Base-by-base conservation (phyloP, 140 eudicot genomes). In the Cichorium intybus region DNA sequence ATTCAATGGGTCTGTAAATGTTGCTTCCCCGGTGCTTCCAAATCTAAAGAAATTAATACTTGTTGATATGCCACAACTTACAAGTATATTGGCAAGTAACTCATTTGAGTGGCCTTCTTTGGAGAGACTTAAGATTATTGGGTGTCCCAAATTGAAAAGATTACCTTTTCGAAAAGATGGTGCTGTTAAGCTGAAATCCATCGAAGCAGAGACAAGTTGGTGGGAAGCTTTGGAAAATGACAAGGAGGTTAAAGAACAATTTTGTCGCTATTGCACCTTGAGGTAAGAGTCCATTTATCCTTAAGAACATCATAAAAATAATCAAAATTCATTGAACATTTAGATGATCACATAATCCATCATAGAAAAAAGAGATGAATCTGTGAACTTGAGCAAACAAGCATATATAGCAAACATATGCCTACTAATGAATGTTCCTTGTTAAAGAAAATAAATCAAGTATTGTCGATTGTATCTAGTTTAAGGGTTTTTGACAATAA, bases 171-270 rank as follows among this genome's bases (percentile, higher is more conserved):
- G 29, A 22, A 50, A 65, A 50, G 35, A 50, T 33, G 6, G 24
- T 15, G 71, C 71, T 49, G 50, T 22, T 12, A 50, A 31, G 23
- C 35, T 65, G 71, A 33, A 16, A 65, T 50, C 49, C 10, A 65
- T 65, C 12, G 60, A 50, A 65, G 51, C 60, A 12, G 71, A 65
- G 60, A 31, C 31, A 33, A 49, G 35, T 65, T 65, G 71, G 71
- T 65, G 71, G 71, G 71, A 65, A 31, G 50, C 71, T 33, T 65
- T 65, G 50, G 61, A 50, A 50, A 65, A 50, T 65, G 60, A 65
- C 34, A 29, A 11, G 49, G 71, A 65, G 4, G 61, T 65, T 65
- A 65, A 22, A 51, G 71, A 65, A 22, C 50, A 65, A 34, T 65
- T 65, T 33, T 50, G 24, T 27, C 60, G 60, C 61, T 15, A 20